phyloP scores from a whole-genome alignment of 257 asterid genomes.

The Coffea eugenioides region DNA sequence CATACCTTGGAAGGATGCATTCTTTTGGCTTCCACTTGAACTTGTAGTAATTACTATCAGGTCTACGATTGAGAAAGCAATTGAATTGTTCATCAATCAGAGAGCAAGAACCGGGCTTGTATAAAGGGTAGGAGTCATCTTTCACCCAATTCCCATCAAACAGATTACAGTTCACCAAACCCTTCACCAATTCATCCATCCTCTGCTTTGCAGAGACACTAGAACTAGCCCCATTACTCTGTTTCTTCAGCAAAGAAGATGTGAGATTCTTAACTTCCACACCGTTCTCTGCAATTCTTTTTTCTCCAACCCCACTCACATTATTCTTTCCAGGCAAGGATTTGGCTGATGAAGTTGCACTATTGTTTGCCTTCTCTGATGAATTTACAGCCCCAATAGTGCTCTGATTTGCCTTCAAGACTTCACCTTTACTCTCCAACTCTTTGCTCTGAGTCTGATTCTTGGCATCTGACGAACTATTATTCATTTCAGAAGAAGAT shows the following conservation, averaged over 20 bases:
- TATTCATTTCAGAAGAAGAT: conserved; percentile 21
- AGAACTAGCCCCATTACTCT: conserved; percentile 25
- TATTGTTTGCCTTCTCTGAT: conserved; percentile 31
- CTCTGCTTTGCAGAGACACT: conserved; percentile 25
- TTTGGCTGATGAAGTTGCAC: conserved; percentile 25
- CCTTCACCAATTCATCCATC: conserved; percentile 47
- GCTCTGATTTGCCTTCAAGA: conserved; percentile 38
- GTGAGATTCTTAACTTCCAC: conserved; percentile 35
- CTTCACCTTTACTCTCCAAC: conserved; percentile 32
- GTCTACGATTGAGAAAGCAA: conserved; percentile 79
- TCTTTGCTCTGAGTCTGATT: conserved; percentile 37
- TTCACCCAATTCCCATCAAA: conserved; percentile 91
- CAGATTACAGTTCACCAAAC: conserved; percentile 59
- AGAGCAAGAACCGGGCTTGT: conserved; percentile 87
- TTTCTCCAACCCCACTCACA: conserved; percentile 30
- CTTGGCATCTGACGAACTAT: conserved; percentile 17
- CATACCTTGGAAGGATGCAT: conserved; percentile 82
- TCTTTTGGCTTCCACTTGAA: conserved; percentile 83
- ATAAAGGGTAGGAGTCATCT: conserved; percentile 79
- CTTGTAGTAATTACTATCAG: conserved; percentile 56
- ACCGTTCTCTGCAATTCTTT: conserved; percentile 38
- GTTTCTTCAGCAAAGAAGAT: conserved; percentile 43
- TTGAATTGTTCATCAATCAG: conserved; percentile 91
- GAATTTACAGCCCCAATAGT: conserved; percentile 21
- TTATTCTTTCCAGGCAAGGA: conserved; percentile 19